Evolutionary conservation across 768 basidiomycete species (phyloP).

Genomic region (Fomitopsis serialis): DNA sequence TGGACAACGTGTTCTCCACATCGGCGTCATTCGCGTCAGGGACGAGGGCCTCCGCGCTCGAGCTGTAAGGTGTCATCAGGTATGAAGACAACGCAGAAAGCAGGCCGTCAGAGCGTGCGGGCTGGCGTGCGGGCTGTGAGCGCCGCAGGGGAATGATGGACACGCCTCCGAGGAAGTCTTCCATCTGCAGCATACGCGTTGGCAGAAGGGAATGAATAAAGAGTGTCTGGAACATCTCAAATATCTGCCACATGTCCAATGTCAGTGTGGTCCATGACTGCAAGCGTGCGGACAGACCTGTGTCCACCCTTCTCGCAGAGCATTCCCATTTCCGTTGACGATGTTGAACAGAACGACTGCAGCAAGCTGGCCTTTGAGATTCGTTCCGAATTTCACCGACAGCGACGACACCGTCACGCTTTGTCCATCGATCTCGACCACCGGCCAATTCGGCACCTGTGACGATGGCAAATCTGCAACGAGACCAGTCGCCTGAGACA

Average conservation of each 20-base stretch:
- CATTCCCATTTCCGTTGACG: conserved; percentile 92
- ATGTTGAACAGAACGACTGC: conserved; percentile 97
- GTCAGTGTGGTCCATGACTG: conserved; percentile 1
- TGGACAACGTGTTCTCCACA: conserved; percentile 89
- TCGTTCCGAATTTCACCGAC: conserved; percentile 91
- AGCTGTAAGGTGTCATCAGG: conserved; percentile 88
- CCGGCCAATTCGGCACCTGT: conserved; percentile 78
- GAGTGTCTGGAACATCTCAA: conserved; percentile 97
- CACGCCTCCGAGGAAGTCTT: conserved; percentile 94
- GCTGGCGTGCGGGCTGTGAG: conserved; percentile 55
- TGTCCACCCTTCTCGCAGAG: conserved; percentile 92
- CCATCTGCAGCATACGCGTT: conserved; percentile 89
- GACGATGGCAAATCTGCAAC: conserved; percentile 67
- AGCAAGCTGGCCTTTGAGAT: conserved; percentile 92
- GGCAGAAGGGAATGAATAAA: conserved; percentile 93
- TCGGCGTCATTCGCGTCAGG: conserved; percentile 88
- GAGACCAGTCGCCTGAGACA: conserved; percentile 88
- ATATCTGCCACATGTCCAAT: conserved; percentile 51
- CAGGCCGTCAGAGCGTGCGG: conserved; percentile 77
- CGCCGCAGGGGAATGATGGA: conserved; percentile 89
- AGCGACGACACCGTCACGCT: conserved; percentile 86
- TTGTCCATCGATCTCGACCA: conserved; percentile 87
- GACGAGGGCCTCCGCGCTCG: conserved; percentile 68
- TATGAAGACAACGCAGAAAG: conserved; percentile 93
- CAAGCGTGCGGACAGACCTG: conserved; percentile 45